phyloP scores from a whole-genome alignment of 2,329 filamentous ascomycete genomes.

The Cadophora gregata region DNA sequence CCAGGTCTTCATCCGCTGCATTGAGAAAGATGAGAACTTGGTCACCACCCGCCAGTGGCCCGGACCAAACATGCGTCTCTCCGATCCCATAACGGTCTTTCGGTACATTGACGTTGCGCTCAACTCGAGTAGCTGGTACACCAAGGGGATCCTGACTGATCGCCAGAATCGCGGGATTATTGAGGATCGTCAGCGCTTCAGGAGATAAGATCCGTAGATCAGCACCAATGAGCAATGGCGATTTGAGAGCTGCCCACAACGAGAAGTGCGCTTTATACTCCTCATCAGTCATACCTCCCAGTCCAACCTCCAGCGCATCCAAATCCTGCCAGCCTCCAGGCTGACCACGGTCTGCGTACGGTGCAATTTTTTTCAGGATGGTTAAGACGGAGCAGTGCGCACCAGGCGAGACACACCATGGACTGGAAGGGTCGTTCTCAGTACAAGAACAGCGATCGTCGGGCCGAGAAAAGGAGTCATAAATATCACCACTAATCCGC shows the following conservation, averaged over 20 bases:
- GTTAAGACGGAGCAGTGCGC: slow-evolving; percentile 33
- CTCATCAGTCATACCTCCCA: slow-evolving; percentile 35
- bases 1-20: slow-evolving; percentile 48
- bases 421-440: slow-evolving; percentile 25
- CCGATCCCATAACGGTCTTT: slow-evolving; percentile 50
- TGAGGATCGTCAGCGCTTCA: slow-evolving; percentile 32
- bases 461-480: slow-evolving; percentile 38
- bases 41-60: slow-evolving; percentile 49
- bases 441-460: slow-evolving; percentile 35
- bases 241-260: slow-evolving; percentile 36
- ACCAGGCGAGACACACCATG: slow-evolving; percentile 34
- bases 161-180: slow-evolving; percentile 35
- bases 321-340: slow-evolving; percentile 38
- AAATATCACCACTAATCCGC: slow-evolving; percentile 49
- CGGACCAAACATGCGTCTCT: slow-evolving; percentile 56
- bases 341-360: slow-evolving; percentile 31
- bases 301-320: slow-evolving; percentile 37
- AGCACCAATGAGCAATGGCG: slow-evolving; percentile 34
- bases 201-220: slow-evolving; percentile 31
- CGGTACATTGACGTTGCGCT: slow-evolving; percentile 47
- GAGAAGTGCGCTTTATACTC: slow-evolving; percentile 38
- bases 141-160: slow-evolving; percentile 34
- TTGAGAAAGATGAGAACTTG: slow-evolving; percentile 55
- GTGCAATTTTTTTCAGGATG: slow-evolving; percentile 33
- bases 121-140: slow-evolving; percentile 24